phyloP scores from a whole-genome alignment of 257 asterid genomes.

The Primulina tabacum region DNA sequence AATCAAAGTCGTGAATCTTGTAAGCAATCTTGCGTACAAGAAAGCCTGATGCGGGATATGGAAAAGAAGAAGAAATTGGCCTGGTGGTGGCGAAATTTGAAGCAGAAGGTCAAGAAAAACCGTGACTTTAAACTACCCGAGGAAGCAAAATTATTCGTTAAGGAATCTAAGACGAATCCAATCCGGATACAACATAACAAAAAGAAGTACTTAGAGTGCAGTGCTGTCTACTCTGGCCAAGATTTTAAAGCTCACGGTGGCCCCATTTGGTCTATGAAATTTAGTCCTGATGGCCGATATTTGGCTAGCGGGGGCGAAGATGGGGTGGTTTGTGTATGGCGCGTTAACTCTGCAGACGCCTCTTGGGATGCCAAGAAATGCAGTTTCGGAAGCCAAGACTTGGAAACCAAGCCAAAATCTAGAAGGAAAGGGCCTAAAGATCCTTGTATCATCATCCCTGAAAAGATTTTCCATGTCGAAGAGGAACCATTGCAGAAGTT shows the following conservation, averaged over 20 bases:
- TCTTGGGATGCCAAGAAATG: slow-evolving; percentile 21
- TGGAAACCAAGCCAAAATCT: slow-evolving; percentile 19
- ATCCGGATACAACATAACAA: slow-evolving; percentile 35
- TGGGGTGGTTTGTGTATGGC: slow-evolving; percentile 71
- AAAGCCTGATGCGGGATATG: slow-evolving; percentile 11
- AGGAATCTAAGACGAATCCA: slow-evolving; percentile 20
- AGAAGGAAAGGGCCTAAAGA: slow-evolving; percentile 24
- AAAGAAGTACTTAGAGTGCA: slow-evolving; percentile 53
- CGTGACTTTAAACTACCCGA: slow-evolving; percentile 13
- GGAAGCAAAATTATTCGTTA: slow-evolving; percentile 14
- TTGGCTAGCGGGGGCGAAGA: slow-evolving; percentile 87
- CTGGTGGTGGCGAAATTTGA: slow-evolving; percentile 54
- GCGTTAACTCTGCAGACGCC: slow-evolving; percentile 35
- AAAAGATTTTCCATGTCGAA: slow-evolving; percentile 52
- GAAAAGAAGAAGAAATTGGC: slow-evolving; percentile 35
- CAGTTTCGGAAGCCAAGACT: slow-evolving; percentile 20
- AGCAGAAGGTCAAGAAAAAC: slow-evolving; percentile 35
- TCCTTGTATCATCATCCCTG: slow-evolving; percentile 47
- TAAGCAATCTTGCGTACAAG: slow-evolving; percentile 9
- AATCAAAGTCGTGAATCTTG: slow-evolving; percentile 8
- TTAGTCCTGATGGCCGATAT: slow-evolving; percentile 72
- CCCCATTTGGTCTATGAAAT: slow-evolving; percentile 64
- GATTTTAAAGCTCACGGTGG: slow-evolving; percentile 63
- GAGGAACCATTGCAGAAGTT: slow-evolving; percentile 56
- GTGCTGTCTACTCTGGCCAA: slow-evolving; percentile 50